These are phyloP conservation scores for Diospyros lotus DNA, from an alignment of 148 eudicot genomes.

Conservation along the genomic window DNA sequence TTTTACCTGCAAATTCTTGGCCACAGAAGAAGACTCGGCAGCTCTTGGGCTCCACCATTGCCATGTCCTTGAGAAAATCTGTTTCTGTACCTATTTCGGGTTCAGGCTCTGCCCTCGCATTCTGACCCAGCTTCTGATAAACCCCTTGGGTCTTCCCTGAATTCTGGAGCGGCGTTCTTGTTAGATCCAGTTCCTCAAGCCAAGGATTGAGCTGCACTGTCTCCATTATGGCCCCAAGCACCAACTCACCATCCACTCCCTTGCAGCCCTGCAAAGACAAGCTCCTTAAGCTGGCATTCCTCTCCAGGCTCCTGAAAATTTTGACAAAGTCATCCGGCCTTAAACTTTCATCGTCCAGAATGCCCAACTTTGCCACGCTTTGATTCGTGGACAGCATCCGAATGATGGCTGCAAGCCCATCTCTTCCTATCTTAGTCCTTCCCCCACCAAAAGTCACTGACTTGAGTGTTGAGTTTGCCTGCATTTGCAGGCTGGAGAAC, in stretches of 20 bases:
- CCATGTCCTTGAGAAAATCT: conserved; percentile 74
- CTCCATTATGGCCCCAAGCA: conserved; percentile 59
- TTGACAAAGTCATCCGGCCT: conserved; percentile 49
- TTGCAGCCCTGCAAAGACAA: conserved; percentile 77
- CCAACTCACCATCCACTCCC: conserved; percentile 72
- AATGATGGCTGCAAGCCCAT: conserved; percentile 64
- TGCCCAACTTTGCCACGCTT: conserved; percentile 52
- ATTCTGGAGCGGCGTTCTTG: conserved; percentile 60
- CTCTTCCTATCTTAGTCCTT: conserved; percentile 58
- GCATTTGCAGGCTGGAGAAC: conserved; percentile 73
- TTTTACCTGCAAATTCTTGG: conserved; percentile 85
- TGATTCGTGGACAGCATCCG: conserved; percentile 73
- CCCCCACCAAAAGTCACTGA: conserved; percentile 68
- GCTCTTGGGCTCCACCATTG: conserved; percentile 70
- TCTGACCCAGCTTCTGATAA: conserved; percentile 64
- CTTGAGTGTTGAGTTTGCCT: conserved; percentile 69
- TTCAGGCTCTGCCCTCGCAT: conserved; percentile 38
- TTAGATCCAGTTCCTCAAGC: conserved; percentile 87
- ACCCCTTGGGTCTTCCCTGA: conserved; percentile 68
- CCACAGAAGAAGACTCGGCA: conserved; percentile 84
- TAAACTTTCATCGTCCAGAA: conserved; percentile 63
- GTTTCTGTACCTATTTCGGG: conserved; percentile 30
- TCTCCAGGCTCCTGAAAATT: conserved; percentile 62
- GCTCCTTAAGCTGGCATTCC: conserved; percentile 53
- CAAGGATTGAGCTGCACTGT: conserved; percentile 82